Conservation (phyloP, 352 stramenopile species). For the Phytophthora crassamura region DNA sequence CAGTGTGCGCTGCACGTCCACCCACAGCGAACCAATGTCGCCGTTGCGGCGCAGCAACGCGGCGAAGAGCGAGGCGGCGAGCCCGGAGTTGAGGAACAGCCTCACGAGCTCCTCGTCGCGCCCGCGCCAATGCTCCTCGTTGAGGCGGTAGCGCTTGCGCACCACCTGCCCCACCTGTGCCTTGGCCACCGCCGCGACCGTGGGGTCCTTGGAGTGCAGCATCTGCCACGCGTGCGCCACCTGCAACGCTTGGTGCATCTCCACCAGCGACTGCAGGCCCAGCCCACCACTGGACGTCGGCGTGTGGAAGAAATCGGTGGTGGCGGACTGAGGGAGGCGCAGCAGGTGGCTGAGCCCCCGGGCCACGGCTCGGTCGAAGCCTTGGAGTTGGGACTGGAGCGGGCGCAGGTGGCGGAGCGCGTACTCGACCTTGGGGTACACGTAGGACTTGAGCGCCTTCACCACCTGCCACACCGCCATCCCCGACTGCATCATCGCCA, state of each 20-base stretch:
- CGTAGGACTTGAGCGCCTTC: conserved; percentile 22
- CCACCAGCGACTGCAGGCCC: not conserved
- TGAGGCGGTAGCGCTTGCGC: conserved; percentile 4
- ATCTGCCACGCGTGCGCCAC: conserved; percentile 18
- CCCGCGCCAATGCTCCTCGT: not conserved
- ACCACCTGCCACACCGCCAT: conserved; percentile 11
- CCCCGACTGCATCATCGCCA: not conserved
- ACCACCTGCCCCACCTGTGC: conserved; percentile 18
- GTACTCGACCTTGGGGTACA: not conserved
- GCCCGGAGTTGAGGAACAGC: conserved; percentile 7
- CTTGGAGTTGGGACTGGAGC: too few species aligned
- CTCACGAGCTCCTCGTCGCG: not conserved
- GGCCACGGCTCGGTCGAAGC: too few species aligned
- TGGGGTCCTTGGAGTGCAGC: conserved; percentile 11
- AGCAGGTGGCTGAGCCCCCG: too few species aligned
- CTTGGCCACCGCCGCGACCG: too few species aligned
- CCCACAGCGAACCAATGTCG: not conserved
- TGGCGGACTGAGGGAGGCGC: too few species aligned
- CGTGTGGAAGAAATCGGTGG: conserved; percentile 23
- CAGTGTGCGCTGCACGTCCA: not conserved
- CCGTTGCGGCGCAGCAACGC: not conserved
- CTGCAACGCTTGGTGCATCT: conserved; percentile 3
- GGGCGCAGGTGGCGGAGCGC: too few species aligned
- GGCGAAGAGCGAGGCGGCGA: conserved; percentile 9
- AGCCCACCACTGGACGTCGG: not conserved